A percentile compares a stretch with the other conserved stretches of the same genome.
Evolutionary conservation across 2,329 filamentous ascomycete species (phyloP).

Genomic region (Diaporthe citri): DNA sequence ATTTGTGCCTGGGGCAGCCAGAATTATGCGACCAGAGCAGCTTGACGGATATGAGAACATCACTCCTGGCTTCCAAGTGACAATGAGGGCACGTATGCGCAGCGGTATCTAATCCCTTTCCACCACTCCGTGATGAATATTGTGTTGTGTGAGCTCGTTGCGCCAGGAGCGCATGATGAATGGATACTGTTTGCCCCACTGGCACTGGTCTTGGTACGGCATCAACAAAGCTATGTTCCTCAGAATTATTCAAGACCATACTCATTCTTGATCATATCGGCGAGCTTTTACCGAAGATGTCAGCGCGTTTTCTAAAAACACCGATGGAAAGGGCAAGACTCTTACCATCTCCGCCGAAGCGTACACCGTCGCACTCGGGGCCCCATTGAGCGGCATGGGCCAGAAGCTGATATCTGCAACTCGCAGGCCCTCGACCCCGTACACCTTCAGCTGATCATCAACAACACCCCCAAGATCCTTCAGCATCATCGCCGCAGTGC

Average conservation of each 20-base stretch:
- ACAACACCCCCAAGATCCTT: conserved; percentile 16
- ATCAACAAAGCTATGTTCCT: not conserved
- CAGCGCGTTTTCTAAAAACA: not conserved
- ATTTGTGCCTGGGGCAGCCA: not conserved
- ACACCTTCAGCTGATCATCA: conserved; percentile 13
- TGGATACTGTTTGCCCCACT: not conserved
- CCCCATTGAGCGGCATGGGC: not conserved
- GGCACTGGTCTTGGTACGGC: not conserved
- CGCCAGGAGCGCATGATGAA: not conserved
- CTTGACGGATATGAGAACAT: not conserved
- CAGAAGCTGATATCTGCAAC: conserved; percentile 22
- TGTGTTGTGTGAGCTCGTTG: not conserved
- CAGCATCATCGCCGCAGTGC: not conserved
- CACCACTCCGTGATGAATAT: not conserved
- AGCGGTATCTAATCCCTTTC: not conserved
- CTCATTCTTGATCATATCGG: not conserved
- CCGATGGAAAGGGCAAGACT: not conserved
- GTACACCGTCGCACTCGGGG: conserved; percentile 16
- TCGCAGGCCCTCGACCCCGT: conserved; percentile 26
- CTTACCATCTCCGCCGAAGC: not conserved
- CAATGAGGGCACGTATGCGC: not conserved
- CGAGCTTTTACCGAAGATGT: not conserved
- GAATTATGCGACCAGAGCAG: not conserved
- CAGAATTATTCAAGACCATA: not conserved
- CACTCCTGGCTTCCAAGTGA: not conserved